These are phyloP conservation scores for Phaffomyces thermotolerans DNA, from an alignment of 805 yeast genomes.

Conservation along the genomic window DNA sequence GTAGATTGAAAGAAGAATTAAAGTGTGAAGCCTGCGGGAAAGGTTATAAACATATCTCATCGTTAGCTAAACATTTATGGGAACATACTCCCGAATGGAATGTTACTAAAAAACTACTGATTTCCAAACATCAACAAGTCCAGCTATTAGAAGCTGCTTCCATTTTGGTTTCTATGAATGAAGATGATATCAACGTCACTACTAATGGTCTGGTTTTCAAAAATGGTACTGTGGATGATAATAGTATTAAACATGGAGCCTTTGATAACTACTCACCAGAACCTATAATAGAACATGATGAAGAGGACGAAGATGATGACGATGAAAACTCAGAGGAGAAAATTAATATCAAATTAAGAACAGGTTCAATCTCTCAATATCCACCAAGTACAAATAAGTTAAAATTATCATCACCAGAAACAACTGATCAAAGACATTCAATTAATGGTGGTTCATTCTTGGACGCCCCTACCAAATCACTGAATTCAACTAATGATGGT, in stretches of 20 bases:
- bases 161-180: slow-evolving; percentile 18
- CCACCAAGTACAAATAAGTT: slow-evolving; percentile 32
- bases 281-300: slow-evolving; percentile 9
- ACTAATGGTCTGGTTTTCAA: slow-evolving; percentile 5
- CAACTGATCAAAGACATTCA: neutral
- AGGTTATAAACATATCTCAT: slow-evolving; percentile 81
- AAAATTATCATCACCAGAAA: neutral
- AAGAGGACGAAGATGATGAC: slow-evolving; percentile 4
- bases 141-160: slow-evolving; percentile 23
- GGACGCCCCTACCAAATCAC: neutral
- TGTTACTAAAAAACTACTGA: slow-evolving; percentile 69
- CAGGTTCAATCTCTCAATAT: slow-evolving; percentile 37
- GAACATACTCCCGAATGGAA: slow-evolving; percentile 95
- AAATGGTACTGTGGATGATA: slow-evolving; percentile 1
- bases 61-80: slow-evolving; percentile 87
- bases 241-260: slow-evolving; percentile 11
- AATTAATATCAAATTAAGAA: slow-evolving; percentile 23
- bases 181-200: slow-evolving; percentile 1
- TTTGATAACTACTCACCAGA: slow-evolving; percentile 10
- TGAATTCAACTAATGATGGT: slow-evolving; percentile 2
- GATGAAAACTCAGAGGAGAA: slow-evolving; percentile 4
- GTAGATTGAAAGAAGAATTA: slow-evolving; percentile 74
- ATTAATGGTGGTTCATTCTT: neutral
- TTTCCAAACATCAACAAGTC: slow-evolving; percentile 32
- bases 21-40: slow-evolving; percentile 90